These are phyloP conservation scores for Pleoardoris graminearum DNA, from an alignment of 2,329 filamentous ascomycete genomes.

Conservation along the genomic window DNA sequence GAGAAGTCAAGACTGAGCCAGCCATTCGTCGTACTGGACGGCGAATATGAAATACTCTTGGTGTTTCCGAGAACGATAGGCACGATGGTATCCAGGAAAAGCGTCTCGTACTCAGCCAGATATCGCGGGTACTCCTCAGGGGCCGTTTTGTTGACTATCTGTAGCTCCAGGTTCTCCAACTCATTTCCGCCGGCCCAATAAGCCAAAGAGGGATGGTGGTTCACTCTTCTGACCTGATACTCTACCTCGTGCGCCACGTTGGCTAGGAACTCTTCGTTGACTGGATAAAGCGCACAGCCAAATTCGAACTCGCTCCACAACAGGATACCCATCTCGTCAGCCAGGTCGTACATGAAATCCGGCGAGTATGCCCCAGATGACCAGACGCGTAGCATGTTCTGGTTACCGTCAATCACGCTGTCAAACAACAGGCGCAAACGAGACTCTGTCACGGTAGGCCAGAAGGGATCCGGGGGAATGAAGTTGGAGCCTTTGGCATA, in stretches of 20 bases:
- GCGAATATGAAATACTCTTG: slow-evolving; percentile 63
- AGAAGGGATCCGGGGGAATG: slow-evolving; percentile 65
- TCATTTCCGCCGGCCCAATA: slow-evolving; percentile 57
- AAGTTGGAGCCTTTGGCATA: slow-evolving; percentile 68
- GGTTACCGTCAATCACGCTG: slow-evolving; percentile 60
- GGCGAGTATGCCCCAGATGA: slow-evolving; percentile 62
- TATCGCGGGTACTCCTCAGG: slow-evolving; percentile 52
- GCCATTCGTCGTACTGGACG: slow-evolving; percentile 63
- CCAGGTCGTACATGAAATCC: slow-evolving; percentile 66
- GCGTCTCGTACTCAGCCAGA: slow-evolving; percentile 59
- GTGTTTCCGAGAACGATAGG: slow-evolving; percentile 62
- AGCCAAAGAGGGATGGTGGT: slow-evolving; percentile 57
- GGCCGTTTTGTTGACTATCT: slow-evolving; percentile 40
- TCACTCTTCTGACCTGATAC: slow-evolving; percentile 64
- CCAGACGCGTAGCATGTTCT: slow-evolving; percentile 69
- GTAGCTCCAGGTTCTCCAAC: slow-evolving; percentile 60
- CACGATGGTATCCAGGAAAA: slow-evolving; percentile 60
- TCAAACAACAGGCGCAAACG: slow-evolving; percentile 59
- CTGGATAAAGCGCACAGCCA: slow-evolving; percentile 63
- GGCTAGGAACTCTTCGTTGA: slow-evolving; percentile 57
- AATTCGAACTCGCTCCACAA: slow-evolving; percentile 68
- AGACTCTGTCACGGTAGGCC: slow-evolving; percentile 60
- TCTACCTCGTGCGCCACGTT: slow-evolving; percentile 60
- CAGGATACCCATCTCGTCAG: slow-evolving; percentile 60
- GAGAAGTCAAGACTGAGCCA: slow-evolving; percentile 60